Evolutionary conservation across 352 stramenopile genomes (phyloP).

Genomic region (Albugo laibachii): DNA sequence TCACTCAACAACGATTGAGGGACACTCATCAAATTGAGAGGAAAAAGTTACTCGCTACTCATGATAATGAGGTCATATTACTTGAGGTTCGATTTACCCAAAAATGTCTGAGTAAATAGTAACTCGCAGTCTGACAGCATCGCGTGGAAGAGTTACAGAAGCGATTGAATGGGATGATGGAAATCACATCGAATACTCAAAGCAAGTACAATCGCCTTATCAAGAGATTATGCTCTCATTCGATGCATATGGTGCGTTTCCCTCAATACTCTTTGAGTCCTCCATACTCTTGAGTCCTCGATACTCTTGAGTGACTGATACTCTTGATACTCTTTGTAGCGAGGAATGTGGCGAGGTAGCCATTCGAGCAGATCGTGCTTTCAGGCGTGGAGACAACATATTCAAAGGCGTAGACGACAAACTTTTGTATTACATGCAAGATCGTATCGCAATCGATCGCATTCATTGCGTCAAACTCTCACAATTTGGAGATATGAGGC

Average conservation of each 20-base stretch:
- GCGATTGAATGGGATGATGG: neutral
- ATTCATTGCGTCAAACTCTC: neutral
- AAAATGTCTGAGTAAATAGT: neutral
- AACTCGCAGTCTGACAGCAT: neutral
- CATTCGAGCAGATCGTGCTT: no score
- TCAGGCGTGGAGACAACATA: no score
- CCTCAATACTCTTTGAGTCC: no score
- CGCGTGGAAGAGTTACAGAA: neutral
- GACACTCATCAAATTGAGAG: slow-evolving; percentile 11
- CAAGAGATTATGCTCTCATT: neutral
- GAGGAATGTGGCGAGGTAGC: no score
- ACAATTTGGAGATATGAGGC: neutral
- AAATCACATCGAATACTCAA: neutral
- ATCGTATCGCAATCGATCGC: no score
- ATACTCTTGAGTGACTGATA: no score
- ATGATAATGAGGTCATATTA: slow-evolving; percentile 22
- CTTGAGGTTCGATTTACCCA: slow-evolving; percentile 9
- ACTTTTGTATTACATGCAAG: no score
- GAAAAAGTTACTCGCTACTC: slow-evolving; percentile 22
- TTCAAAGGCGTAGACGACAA: no score
- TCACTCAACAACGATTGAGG: no score
- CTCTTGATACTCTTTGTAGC: no score
- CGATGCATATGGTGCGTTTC: neutral
- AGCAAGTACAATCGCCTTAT: neutral
- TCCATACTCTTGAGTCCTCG: no score